Evolutionary conservation across 345 rosid species (phyloP).

Genomic region (Arabis alpina): DNA sequence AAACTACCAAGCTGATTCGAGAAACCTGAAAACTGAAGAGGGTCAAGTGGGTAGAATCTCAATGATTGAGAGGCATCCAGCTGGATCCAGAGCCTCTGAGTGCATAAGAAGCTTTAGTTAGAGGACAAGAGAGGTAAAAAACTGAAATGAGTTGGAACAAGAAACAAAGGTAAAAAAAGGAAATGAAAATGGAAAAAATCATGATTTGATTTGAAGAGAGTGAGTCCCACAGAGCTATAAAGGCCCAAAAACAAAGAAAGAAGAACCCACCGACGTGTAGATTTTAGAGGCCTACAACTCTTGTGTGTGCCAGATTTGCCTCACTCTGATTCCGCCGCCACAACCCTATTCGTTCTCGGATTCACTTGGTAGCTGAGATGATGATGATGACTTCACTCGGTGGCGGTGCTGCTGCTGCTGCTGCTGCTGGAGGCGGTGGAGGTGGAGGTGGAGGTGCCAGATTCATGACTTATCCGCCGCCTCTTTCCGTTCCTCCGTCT

Average conservation of each 20-base stretch:
- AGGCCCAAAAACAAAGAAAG: constrained; percentile 26
- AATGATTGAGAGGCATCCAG: constrained; percentile 37
- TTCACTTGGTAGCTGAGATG: constrained; percentile 20
- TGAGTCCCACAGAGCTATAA: constrained; percentile 33
- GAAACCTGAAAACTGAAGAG: constrained; percentile 9
- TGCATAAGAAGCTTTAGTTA: constrained; percentile 32
- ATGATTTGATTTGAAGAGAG: not conserved
- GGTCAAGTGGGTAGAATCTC: constrained; percentile 37
- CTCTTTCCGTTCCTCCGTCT: constrained; percentile 60
- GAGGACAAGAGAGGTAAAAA: constrained; percentile 37
- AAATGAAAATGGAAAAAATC: not conserved
- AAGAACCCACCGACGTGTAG: constrained; percentile 42
- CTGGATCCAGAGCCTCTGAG: constrained; percentile 44
- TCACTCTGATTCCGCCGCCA: constrained; percentile 34
- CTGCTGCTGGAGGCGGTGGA: not conserved
- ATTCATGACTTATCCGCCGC: constrained; percentile 80
- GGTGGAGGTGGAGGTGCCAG: constrained; percentile 36
- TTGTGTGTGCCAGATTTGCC: constrained; percentile 39
- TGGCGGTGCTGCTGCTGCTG: constrained; percentile 45
- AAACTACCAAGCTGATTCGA: not conserved
- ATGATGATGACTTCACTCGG: constrained; percentile 53
- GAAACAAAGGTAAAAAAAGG: not conserved
- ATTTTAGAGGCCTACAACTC: constrained; percentile 28
- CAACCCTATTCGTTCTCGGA: constrained; percentile 9
- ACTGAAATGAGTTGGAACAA: not conserved